Evolutionary conservation across 306 rosid species (phyloP).

Genomic region (Dryas octopetala): DNA sequence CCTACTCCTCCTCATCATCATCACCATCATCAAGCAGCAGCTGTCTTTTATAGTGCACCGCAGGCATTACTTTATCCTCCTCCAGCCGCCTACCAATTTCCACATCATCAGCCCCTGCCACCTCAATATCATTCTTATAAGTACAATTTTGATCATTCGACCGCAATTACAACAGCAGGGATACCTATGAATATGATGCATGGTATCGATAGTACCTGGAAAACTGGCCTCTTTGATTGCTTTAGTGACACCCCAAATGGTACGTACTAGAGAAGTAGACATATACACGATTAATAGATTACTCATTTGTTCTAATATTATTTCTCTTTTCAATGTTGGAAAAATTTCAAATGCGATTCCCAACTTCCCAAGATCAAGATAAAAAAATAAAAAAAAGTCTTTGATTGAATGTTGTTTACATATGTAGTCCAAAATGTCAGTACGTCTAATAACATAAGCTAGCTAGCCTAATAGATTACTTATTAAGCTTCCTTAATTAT

Average conservation of each 20-base stretch:
- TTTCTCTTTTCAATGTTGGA: no score
- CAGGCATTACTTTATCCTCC: constrained; percentile 12
- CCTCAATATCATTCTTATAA: neutral
- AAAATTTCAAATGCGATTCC: no score
- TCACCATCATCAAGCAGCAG: neutral
- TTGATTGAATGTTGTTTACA: no score
- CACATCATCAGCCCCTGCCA: neutral
- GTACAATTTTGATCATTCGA: no score
- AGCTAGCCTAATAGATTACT: neutral
- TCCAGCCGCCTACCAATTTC: constrained; percentile 16
- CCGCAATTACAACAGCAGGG: no score
- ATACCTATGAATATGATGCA: no score
- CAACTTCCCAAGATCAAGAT: no score
- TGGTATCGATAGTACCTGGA: neutral
- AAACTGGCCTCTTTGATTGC: constrained; percentile 12
- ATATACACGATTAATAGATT: no score
- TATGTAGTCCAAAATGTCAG: no score
- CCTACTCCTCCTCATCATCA: neutral
- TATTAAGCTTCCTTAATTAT: neutral
- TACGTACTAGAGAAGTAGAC: neutral
- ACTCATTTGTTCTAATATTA: no score
- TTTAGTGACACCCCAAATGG: neutral
- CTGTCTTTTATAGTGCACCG: neutral
- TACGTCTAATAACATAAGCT: no score
- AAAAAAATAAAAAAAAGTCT: no score